Base-by-base conservation (phyloP, 208 protist genomes). In the Strigomonas culicis region DNA sequence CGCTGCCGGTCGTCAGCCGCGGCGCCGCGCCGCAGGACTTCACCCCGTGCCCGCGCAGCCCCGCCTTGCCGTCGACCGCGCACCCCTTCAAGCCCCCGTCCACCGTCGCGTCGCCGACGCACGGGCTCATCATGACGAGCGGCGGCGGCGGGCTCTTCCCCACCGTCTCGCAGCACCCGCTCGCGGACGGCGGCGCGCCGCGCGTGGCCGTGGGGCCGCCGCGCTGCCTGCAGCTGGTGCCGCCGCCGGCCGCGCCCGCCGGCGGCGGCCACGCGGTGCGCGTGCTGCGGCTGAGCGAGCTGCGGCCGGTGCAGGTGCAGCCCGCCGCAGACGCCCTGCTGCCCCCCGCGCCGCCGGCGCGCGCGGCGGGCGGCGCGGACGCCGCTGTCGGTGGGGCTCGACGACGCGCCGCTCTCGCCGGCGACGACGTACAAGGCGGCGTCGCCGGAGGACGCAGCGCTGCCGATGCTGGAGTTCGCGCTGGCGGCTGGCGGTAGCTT, bases 351-450 rank as follows among this genome's bases (percentile, higher is more conserved):
- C 25, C 47, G n/a, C 25, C 47, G 47, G 47, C 47, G 6, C 46
- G 46, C 17, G 8, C 17, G 7, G 22, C 17, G 46, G n/a, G 46
- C n/a, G 46, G 4, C n/a, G 46, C 4, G 8, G 46, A 51, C 34
- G 34, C 34, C 34, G 34, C 34, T 39, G 34, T 39, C 34, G 7
- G 34, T 39, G 7, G 34, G 7, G 34, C 10, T 39, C 7, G 34
- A 39, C 7, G 34, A 39, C 34, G 34, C 10, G 34, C 34, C 34
- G 34, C 34, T 39, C 7, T 10, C 59, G 39, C 25, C 28, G 59
- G 43, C 36, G 58, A 63, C 8, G 58, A 63, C 19, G 58, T 51
- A 8, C 25, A 50, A 22, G 58, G 51, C 44, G 58, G 51, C 39
- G 56, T 24, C 30, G 17, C 31, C 55, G 55, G 17, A 24, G 27